Percentiles rank a stretch among this genome's conserved stretches.
These are phyloP conservation scores for Annulohypoxylon stygium DNA, from an alignment of 495 filamentous ascomycete genomes.

Conservation along the genomic window DNA sequence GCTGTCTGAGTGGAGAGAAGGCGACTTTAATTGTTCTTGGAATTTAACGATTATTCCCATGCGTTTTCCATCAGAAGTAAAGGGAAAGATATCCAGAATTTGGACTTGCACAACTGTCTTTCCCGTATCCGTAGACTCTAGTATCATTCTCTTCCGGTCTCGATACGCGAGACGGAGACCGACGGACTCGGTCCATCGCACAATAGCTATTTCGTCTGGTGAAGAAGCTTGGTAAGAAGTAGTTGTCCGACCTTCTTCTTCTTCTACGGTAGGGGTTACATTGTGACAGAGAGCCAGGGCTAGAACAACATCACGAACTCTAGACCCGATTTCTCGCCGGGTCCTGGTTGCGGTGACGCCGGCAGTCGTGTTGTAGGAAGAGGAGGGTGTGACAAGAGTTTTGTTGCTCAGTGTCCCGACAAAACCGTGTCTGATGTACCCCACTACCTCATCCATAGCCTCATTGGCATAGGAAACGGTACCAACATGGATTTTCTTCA, in stretches of 20 bases:
- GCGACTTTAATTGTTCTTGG: constrained; percentile 62
- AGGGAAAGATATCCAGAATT: constrained; percentile 95
- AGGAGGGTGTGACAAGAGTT: constrained; percentile 78
- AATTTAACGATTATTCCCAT: constrained; percentile 99
- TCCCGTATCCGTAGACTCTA: constrained; percentile 83
- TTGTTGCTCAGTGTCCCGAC: constrained; percentile 58
- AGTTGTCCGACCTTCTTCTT: constrained; percentile 79
- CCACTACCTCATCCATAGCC: constrained; percentile 95
- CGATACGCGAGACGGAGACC: constrained; percentile 87
- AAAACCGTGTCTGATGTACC: constrained; percentile 88
- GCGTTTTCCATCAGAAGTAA: constrained; percentile 95
- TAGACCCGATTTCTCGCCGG: constrained; percentile 89
- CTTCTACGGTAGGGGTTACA: constrained; percentile 91
- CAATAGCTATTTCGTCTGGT: constrained; percentile 98
- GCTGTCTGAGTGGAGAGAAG: constrained; percentile 56
- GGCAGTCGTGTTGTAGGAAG: constrained; percentile 70
- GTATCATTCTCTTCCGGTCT: constrained; percentile 83
- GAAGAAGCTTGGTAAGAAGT: constrained; percentile 96
- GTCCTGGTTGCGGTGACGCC: constrained; percentile 78
- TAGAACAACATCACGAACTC: constrained; percentile 90
- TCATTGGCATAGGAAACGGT: constrained; percentile 98
- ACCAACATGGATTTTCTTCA: constrained; percentile 98
- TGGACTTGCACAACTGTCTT: constrained; percentile 84
- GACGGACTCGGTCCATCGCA: constrained; percentile 93
- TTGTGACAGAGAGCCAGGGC: constrained; percentile 97